phyloP scores from a whole-genome alignment of 495 filamentous ascomycete species.

The Darksidea phi region DNA sequence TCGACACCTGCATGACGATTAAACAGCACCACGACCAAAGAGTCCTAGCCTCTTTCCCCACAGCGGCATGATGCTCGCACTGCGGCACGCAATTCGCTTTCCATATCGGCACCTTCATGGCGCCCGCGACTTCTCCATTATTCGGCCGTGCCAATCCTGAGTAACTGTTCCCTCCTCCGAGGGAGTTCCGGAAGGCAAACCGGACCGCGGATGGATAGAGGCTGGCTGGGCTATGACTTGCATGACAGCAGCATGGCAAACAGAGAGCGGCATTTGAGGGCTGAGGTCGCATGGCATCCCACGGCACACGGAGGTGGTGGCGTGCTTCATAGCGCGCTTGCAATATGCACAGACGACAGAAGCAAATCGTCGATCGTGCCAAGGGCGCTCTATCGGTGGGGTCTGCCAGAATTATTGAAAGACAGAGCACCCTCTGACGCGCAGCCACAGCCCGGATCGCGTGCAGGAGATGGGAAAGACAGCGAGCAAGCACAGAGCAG shows the following conservation, averaged over 20 bases:
- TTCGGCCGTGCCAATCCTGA: not conserved
- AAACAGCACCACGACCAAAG: conserved; percentile 6
- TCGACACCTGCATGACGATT: conserved; percentile 9
- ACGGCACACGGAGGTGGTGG: conserved; percentile 21
- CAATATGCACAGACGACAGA: conserved; percentile 16
- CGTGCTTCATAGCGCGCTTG: conserved; percentile 22
- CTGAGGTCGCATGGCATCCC: not conserved
- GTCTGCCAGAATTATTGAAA: not conserved
- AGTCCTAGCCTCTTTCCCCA: conserved; percentile 6
- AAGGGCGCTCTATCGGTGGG: not conserved
- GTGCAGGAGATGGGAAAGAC: not conserved
- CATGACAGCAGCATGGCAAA: conserved; percentile 21
- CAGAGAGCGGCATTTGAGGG: conserved; percentile 8
- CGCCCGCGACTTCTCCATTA: too few species aligned
- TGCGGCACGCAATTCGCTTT: too few species aligned
- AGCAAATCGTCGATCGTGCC: conserved; percentile 22
- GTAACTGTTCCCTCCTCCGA: not conserved
- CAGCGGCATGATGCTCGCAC: too few species aligned
- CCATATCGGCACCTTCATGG: too few species aligned
- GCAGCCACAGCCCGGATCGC: not conserved
- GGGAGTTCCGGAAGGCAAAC: not conserved
- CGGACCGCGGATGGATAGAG: not conserved
- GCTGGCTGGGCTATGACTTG: conserved; percentile 18
- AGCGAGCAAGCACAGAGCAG: conserved; percentile 18
- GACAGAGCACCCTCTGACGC: not conserved